phyloP scores from a whole-genome alignment of 2,329 filamentous ascomycete species.

The Capronia epimyces region DNA sequence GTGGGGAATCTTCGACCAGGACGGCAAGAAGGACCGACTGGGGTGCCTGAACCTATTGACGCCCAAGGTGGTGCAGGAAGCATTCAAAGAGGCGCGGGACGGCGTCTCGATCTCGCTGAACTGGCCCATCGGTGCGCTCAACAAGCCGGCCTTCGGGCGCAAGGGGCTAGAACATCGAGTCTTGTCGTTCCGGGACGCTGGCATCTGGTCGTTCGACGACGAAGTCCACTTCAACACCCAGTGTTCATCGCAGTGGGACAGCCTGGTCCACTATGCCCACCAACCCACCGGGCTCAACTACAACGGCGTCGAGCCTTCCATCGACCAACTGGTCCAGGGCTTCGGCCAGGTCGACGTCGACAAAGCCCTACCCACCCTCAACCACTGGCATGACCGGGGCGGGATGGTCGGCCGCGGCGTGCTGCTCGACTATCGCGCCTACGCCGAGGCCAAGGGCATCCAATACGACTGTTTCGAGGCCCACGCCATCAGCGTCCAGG shows the following conservation, averaged over 20 bases:
- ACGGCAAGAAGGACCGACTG: conserved; percentile 51
- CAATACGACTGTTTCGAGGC: conserved; percentile 38
- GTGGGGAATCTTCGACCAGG: conserved; percentile 53
- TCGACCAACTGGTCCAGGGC: conserved; percentile 27
- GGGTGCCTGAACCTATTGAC: conserved; percentile 59
- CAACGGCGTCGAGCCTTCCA: conserved; percentile 30
- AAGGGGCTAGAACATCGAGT: conserved; percentile 21
- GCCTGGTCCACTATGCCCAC: conserved; percentile 34
- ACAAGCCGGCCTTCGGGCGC: conserved; percentile 15
- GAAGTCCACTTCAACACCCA: conserved; percentile 46
- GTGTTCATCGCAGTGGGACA: conserved; percentile 47
- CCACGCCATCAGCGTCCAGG: conserved; percentile 48
- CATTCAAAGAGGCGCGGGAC: conserved; percentile 52
- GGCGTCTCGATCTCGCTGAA: conserved; percentile 53
- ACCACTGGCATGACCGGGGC: conserved; percentile 37
- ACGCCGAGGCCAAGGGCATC: conserved; percentile 38
- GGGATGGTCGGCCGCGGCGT: conserved; percentile 44
- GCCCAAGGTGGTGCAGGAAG: conserved; percentile 48
- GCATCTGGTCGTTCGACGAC: conserved; percentile 38
- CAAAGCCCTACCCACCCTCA: conserved; percentile 19
- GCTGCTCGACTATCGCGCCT: conserved; percentile 44
- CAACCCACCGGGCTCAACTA: conserved; percentile 20
- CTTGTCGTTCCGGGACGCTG: conserved; percentile 19
- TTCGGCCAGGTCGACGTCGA: conserved; percentile 22
- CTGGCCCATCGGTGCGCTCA: conserved; percentile 41